Evolutionary conservation across 371 early-diverging fungal genomes (phyloP), one percentile per base, ranked within the genome.

Genomic region (Amoeboaphelidium protococcarum): DNA sequence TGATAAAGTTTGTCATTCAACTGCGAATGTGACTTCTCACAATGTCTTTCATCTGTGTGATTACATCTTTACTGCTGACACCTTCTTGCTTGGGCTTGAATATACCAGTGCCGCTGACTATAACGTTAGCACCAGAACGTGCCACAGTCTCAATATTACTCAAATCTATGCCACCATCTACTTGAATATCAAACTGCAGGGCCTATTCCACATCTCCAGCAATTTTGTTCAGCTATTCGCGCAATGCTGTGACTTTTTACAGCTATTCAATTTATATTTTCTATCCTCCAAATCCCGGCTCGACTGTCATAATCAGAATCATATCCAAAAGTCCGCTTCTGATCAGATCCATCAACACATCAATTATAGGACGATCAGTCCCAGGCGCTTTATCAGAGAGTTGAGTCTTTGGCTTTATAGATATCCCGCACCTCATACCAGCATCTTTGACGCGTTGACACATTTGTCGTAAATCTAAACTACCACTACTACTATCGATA

Each of bases 241-340:
- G 41, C 3, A 41, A 25, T 20, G 25, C 42, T 23, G 1, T 43
- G 20, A 58, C 42, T 41, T 54, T 52, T 13, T 40, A 23, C n/a
- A 41, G 24, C 40, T 50, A 51, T 2, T 47, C 41, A 21, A 41
- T 23, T 20, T 52, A 50, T 20, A 64, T 48, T 16, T 25, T 41
- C 43, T 64, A 61, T 3, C 58, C 57, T 20, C 64, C 64, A 47
- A 50, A 47, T 13, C 64, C 64, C 16, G 61, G 61, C 22, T 47
- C 31, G 26, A 97, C 99, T 0, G 96, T 95, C 99, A 98, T 97
- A 41, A 96, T 71, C 41, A 97, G 67, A 25, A 94, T 75, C 78
- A 83, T 80, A 51, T 91, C 92, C 45, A 80, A 71, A 12, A 13
- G n/a, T 13, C 37, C 16, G 6, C 16, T 31, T 6, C 37, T 31